Evolutionary conservation across 257 asterid species (phyloP).

Genomic region (Nicotiana tabacum): DNA sequence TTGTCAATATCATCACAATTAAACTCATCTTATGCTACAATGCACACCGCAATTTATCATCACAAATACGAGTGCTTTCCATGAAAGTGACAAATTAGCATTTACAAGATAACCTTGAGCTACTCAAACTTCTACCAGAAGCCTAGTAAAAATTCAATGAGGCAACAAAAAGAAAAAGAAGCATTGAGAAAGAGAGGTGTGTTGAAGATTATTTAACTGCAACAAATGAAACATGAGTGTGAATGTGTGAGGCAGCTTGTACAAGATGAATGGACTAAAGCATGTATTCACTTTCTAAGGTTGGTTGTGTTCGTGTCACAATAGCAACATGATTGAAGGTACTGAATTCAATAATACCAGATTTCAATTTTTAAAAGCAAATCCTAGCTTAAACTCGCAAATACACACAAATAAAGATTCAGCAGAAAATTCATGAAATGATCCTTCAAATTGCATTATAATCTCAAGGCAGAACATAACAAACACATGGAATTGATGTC

Average conservation of each 20-base stretch:
- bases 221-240: not conserved
- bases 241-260: constrained; percentile 8
- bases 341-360: too few species aligned
- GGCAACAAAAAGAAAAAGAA: not conserved
- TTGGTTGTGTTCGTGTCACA: too few species aligned
- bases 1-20: constrained; percentile 10
- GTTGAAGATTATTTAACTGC: constrained; percentile 17
- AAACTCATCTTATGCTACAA: not conserved
- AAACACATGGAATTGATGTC: too few species aligned
- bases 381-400: too few species aligned
- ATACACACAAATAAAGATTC: too few species aligned
- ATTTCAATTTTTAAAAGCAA: too few species aligned
- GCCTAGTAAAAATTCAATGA: not conserved
- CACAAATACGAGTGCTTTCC: not conserved
- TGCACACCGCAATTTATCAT: not conserved
- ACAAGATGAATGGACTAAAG: constrained; percentile 16
- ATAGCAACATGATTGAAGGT: too few species aligned
- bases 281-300: constrained; percentile 20
- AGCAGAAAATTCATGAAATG: too few species aligned
- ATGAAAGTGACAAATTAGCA: not conserved
- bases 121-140: constrained; percentile 6
- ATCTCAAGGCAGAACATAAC: too few species aligned
- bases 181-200: constrained; percentile 12
- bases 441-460: too few species aligned
- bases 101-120: constrained; percentile 7